Conservation (phyloP, 2,329 filamentous ascomycete genomes). For the Aspergillus melleus region DNA sequence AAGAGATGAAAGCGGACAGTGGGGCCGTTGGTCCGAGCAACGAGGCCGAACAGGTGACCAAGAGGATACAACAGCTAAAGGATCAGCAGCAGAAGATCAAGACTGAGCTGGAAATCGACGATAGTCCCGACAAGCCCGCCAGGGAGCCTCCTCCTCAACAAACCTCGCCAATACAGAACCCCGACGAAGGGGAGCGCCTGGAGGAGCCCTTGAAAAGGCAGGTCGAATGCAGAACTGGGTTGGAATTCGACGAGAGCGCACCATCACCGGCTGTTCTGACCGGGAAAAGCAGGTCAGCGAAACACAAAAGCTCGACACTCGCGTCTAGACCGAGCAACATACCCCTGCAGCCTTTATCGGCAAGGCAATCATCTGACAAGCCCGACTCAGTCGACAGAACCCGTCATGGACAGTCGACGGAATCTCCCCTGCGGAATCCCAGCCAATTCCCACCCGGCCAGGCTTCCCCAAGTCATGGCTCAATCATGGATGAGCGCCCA, state of each 20-base stretch:
- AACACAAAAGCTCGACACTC: slow-evolving; percentile 27
- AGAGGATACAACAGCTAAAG: slow-evolving; percentile 58
- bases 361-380: slow-evolving; percentile 31
- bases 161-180: slow-evolving; percentile 14
- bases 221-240: slow-evolving; percentile 7
- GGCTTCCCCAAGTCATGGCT: slow-evolving; percentile 39
- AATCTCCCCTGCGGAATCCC: slow-evolving; percentile 32
- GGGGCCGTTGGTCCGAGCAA: slow-evolving; percentile 38
- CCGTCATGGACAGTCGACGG: slow-evolving; percentile 29
- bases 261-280: slow-evolving; percentile 70
- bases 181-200: slow-evolving; percentile 1
- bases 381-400: slow-evolving; percentile 28
- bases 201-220: not conserved
- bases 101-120: slow-evolving; percentile 45
- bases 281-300: slow-evolving; percentile 46
- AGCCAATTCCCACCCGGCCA: slow-evolving; percentile 41
- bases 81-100: slow-evolving; percentile 58
- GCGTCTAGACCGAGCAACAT: slow-evolving; percentile 29
- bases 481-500: slow-evolving; percentile 68
- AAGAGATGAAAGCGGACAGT: slow-evolving; percentile 41
- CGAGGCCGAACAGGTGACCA: slow-evolving; percentile 58
- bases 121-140: slow-evolving; percentile 30
- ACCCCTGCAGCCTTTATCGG: slow-evolving; percentile 22
- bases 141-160: slow-evolving; percentile 15
- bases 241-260: slow-evolving; percentile 59